A percentile compares a stretch with the other conserved stretches of the same genome.
phyloP scores from a whole-genome alignment of 2,329 filamentous ascomycete genomes.

The Tolypocladium tropicale region DNA sequence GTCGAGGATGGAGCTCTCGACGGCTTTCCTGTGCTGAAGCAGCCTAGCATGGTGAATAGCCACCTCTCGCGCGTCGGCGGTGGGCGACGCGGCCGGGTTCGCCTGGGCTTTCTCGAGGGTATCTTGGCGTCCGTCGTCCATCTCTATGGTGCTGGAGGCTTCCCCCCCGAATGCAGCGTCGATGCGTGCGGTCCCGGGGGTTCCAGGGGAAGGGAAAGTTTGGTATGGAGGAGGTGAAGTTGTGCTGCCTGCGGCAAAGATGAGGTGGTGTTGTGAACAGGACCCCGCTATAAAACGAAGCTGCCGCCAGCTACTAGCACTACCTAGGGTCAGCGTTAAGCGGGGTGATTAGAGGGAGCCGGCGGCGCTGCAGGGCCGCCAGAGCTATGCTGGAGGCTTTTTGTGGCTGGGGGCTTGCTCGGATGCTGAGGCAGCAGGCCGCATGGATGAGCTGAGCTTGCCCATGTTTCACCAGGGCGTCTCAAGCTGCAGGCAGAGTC shows the following conservation, averaged over 20 bases:
- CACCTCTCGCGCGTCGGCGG: slow-evolving; percentile 41
- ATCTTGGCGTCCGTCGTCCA: slow-evolving; percentile 34
- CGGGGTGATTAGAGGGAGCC: not conserved
- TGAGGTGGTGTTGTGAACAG: not conserved
- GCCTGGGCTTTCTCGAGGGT: slow-evolving; percentile 40
- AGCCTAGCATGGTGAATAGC: slow-evolving; percentile 75
- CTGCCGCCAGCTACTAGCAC: not conserved
- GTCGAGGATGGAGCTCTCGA: slow-evolving; percentile 64
- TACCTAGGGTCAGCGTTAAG: not conserved
- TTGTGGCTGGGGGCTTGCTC: not conserved
- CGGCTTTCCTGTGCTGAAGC: slow-evolving; percentile 72
- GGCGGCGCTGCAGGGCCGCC: not conserved
- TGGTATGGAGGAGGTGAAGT: not conserved
- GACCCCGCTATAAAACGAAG: slow-evolving; percentile 1
- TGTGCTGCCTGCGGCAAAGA: not conserved
- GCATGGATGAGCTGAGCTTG: not conserved
- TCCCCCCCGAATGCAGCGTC: not conserved
- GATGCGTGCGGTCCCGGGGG: not conserved
- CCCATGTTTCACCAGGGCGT: not conserved
- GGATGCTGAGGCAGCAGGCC: not conserved
- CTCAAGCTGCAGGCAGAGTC: not conserved
- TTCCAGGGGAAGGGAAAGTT: not conserved
- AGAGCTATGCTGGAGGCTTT: not conserved
- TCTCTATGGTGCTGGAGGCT: slow-evolving; percentile 4
- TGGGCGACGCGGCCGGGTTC: slow-evolving; percentile 27